phyloP scores from a whole-genome alignment of 1,139 yeast genomes.

The Suhomyces maxii region DNA sequence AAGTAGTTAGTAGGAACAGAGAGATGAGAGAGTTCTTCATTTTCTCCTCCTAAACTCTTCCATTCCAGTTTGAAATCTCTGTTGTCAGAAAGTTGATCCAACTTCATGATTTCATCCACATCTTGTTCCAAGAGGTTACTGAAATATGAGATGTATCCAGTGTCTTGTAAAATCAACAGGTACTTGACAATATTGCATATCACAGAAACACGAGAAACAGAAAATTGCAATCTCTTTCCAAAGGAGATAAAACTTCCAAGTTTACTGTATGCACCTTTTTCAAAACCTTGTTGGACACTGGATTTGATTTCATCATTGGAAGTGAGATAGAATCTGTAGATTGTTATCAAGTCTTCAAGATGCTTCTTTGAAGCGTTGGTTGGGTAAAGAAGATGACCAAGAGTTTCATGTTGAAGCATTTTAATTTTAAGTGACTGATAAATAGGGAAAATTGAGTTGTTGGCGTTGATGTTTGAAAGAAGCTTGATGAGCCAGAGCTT shows the following conservation, averaged over 20 bases:
- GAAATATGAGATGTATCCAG: conserved; percentile 33
- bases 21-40: neutral
- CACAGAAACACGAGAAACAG: conserved; percentile 38
- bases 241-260: conserved; percentile 61
- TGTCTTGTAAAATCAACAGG: conserved; percentile 37
- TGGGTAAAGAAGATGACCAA: conserved; percentile 57
- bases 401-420: conserved; percentile 76
- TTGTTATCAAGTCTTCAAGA: conserved; percentile 28
- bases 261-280: conserved; percentile 57
- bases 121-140: conserved; percentile 15
- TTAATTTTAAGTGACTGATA: conserved; percentile 62
- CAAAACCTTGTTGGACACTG: conserved; percentile 50
- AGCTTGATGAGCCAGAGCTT: conserved; percentile 71
- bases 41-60: conserved; percentile 24
- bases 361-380: conserved; percentile 28
- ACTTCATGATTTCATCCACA: conserved; percentile 7
- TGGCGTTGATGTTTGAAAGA: conserved; percentile 60
- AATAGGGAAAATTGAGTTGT: conserved; percentile 49
- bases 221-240: conserved; percentile 39
- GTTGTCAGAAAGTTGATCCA: conserved; percentile 37
- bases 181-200: conserved; percentile 36
- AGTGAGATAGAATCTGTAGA: conserved; percentile 51
- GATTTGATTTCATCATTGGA: conserved; percentile 50
- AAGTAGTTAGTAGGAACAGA: conserved; percentile 3
- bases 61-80: conserved; percentile 50